phyloP scores from a whole-genome alignment of 2,329 filamentous ascomycete species.

The Ophiostoma himal-ulmi region DNA sequence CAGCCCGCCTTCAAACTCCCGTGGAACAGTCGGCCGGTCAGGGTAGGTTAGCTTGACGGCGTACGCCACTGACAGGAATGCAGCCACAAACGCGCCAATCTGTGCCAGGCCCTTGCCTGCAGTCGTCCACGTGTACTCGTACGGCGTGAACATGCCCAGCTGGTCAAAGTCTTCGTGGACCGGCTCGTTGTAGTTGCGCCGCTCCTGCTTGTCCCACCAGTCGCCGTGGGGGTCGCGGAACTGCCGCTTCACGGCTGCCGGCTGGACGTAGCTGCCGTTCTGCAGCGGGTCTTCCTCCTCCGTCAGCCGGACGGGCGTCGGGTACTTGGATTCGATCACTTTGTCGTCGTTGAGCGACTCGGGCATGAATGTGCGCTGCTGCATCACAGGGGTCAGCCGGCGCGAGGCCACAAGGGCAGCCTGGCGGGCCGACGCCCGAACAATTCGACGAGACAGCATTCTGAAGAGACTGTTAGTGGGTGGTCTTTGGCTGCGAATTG shows the following conservation, averaged over 20 bases:
- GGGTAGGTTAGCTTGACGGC: slow-evolving; percentile 65
- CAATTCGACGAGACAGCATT: slow-evolving; percentile 60
- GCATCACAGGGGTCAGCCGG: slow-evolving; percentile 44
- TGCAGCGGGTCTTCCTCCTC: slow-evolving; percentile 61
- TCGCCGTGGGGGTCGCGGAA: slow-evolving; percentile 87
- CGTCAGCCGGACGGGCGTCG: slow-evolving; percentile 42
- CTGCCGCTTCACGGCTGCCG: slow-evolving; percentile 73
- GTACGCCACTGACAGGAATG: slow-evolving; percentile 60
- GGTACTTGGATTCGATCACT: slow-evolving; percentile 48
- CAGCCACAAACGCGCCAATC: slow-evolving; percentile 60
- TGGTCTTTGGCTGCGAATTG: background rate
- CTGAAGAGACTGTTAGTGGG: slow-evolving; percentile 3
- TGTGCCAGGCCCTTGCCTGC: slow-evolving; percentile 64
- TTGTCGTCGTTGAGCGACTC: slow-evolving; percentile 42
- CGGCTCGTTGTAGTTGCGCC: slow-evolving; percentile 93
- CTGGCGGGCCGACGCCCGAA: slow-evolving; percentile 38
- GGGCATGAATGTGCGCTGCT: slow-evolving; percentile 55
- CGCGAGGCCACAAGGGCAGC: slow-evolving; percentile 42
- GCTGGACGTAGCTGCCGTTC: slow-evolving; percentile 83
- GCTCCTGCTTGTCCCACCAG: slow-evolving; percentile 98
- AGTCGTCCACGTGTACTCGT: slow-evolving; percentile 79
- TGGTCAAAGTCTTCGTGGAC: slow-evolving; percentile 95
- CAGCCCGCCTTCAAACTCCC: slow-evolving; percentile 66
- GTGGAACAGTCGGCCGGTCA: slow-evolving; percentile 62
- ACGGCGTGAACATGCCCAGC: slow-evolving; percentile 79